Base-by-base conservation (phyloP, 768 basidiomycete species). In the Termitomyces sp. region DNA sequence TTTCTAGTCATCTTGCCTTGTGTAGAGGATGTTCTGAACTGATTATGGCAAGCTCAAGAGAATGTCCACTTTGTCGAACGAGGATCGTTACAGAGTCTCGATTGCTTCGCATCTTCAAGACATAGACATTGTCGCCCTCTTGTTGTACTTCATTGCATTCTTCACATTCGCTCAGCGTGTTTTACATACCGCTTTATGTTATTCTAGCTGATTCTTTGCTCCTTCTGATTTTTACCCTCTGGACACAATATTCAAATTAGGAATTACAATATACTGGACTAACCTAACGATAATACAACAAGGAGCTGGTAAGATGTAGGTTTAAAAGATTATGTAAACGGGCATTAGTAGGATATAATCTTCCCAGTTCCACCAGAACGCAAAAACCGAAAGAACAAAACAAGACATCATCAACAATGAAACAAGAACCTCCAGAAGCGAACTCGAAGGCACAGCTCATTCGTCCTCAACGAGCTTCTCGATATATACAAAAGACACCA, bases 21-120 rank as follows among this genome's bases (percentile, higher is more conserved):
- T 93, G 92, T 62, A 80, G 87, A 63, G 74, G 67, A 15, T 93
- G 92, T 68, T 88, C 92, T 7, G 91, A 93, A 41, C 76, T 90
- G 30, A 76, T 94, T 65, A 88, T 93, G 85, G 69, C 76, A 20
- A 86, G 88, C 59, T 87, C 91, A 20, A 81, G 86, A 60, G 93
- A 96, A 72, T 97, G 95, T 66, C 95, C 95, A 0, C 77, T 97
- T 3, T 97, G 95, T 70, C 79, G 95, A 55, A 95, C 92, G 15
- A 79, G 92, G 53, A 94, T 95, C 50, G 85, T 95, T 46, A 93
- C 91, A 0, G 90, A 92, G 69, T 83, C 84, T 27, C 78, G 93
- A 41, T 75, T 95, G 52, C 75, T 95, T 54, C 81, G 93, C 55
- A 93, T 95, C 58, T 95, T 79, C 69, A 82, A 77, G 68, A 72